Conservation (phyloP, 805 yeast genomes). For the Wickerhamomyces strasburgensis region DNA sequence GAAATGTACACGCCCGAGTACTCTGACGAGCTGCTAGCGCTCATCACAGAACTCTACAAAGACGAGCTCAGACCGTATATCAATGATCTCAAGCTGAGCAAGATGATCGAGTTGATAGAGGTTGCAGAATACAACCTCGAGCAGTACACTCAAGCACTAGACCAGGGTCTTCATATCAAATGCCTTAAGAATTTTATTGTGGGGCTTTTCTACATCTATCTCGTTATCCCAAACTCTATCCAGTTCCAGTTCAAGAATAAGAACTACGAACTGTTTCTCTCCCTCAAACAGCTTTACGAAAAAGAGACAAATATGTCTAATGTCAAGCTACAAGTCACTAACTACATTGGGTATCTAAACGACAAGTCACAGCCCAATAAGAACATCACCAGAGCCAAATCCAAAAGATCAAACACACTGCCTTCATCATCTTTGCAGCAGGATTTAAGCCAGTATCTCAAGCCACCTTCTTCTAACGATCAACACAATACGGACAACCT, state of each 20-base stretch:
- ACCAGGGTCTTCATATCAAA: constrained; percentile 19
- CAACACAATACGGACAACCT: background rate
- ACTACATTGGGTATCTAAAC: constrained; percentile 28
- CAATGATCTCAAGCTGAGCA: constrained; percentile 30
- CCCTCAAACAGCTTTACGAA: constrained; percentile 31
- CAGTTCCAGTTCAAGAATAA: constrained; percentile 38
- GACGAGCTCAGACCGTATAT: constrained; percentile 29
- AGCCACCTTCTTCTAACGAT: constrained; percentile 1
- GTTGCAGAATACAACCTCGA: constrained; percentile 32
- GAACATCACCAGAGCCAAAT: constrained; percentile 12
- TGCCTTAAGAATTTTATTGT: constrained; percentile 31
- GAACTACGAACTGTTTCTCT: constrained; percentile 32
- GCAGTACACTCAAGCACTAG: constrained; percentile 23
- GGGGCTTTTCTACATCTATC: constrained; percentile 33
- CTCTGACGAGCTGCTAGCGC: constrained; percentile 31
- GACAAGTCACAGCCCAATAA: constrained; percentile 10
- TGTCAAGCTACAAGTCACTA: constrained; percentile 31
- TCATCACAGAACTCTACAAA: constrained; percentile 27
- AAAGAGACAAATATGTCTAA: constrained; percentile 35
- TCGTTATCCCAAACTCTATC: constrained; percentile 35
- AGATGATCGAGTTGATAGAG: constrained; percentile 33
- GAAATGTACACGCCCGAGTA: constrained; percentile 34
- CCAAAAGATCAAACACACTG: constrained; percentile 31
- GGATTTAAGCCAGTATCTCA: constrained; percentile 12
- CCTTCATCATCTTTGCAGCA: constrained; percentile 17